Percentiles rank a stretch among this genome's conserved stretches.
These are phyloP conservation scores for Rosa lucieae DNA, from an alignment of 306 rosid genomes.

Conservation along the genomic window DNA sequence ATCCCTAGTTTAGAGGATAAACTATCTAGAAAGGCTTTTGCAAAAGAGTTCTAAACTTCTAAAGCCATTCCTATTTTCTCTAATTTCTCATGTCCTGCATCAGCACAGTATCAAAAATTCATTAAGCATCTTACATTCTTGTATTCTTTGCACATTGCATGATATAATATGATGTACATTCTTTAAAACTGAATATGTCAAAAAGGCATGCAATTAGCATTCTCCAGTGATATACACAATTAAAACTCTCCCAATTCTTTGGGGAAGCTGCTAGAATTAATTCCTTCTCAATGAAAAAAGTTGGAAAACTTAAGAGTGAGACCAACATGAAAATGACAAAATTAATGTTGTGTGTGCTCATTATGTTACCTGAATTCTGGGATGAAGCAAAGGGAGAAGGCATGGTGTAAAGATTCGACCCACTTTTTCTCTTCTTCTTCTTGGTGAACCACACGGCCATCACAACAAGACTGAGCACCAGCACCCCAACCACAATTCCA, in stretches of 20 bases:
- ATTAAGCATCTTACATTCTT: neutral
- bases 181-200: neutral
- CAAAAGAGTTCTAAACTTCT: neutral
- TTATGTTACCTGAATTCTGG: constrained; percentile 77
- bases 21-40: neutral
- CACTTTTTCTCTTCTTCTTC: constrained; percentile 58
- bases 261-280: constrained; percentile 1
- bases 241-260: neutral
- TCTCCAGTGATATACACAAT: too few species aligned
- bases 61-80: neutral
- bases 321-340: neutral
- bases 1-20: neutral
- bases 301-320: neutral
- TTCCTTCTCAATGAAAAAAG: neutral
- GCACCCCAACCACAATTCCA: constrained; percentile 62
- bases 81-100: neutral
- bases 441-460: constrained; percentile 60
- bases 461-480: constrained; percentile 63
- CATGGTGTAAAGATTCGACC: constrained; percentile 37
- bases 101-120: neutral
- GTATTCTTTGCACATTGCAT: neutral
- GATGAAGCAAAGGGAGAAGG: constrained; percentile 90
- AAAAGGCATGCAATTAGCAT: neutral
- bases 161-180: neutral
- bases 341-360: neutral